Evolutionary conservation across 2,329 filamentous ascomycete species (phyloP).

Genomic region (Helicocarpus griseus): DNA sequence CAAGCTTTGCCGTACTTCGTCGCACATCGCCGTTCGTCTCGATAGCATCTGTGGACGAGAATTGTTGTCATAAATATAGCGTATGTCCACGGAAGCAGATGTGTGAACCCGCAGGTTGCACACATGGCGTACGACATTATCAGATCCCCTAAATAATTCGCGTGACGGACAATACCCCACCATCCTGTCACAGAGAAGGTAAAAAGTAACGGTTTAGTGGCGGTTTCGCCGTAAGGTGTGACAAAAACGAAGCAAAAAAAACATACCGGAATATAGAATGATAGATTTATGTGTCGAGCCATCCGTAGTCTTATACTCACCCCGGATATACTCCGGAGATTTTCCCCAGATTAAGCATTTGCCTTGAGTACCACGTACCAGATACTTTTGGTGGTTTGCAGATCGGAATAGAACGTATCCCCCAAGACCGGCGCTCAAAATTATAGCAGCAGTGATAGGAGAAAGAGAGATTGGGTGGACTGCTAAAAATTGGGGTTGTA

Average conservation of each 20-base stretch:
- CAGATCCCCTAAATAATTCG: conserved; percentile 35
- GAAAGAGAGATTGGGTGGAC: conserved; percentile 29
- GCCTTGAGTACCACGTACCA: conserved; percentile 30
- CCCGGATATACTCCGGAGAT: conserved; percentile 29
- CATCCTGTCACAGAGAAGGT: conserved; percentile 19
- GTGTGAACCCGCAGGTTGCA: conserved; percentile 30
- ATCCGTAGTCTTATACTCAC: conserved; percentile 34
- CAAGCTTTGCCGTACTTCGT: conserved; percentile 39
- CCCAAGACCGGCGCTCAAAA: conserved; percentile 24
- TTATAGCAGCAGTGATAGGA: conserved; percentile 15
- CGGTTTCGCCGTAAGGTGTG: neutral
- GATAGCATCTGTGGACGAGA: conserved; percentile 36
- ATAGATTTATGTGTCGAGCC: conserved; percentile 32
- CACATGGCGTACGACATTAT: conserved; percentile 34
- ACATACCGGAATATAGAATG: conserved; percentile 26
- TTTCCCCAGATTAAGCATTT: conserved; percentile 37
- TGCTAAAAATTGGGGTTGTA: conserved; percentile 41
- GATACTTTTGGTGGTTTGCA: conserved; percentile 39
- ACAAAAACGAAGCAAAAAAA: neutral
- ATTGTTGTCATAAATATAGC: conserved; percentile 37
- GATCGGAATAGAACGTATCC: conserved; percentile 38
- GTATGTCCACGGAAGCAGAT: conserved; percentile 37
- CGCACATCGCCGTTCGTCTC: conserved; percentile 37
- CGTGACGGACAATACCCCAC: conserved; percentile 34
- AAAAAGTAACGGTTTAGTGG: neutral